A percentile compares a stretch with the other conserved stretches of the same genome.
Evolutionary conservation across 805 yeast species (phyloP).

Genomic region (Nakazawaea anatomiae): DNA sequence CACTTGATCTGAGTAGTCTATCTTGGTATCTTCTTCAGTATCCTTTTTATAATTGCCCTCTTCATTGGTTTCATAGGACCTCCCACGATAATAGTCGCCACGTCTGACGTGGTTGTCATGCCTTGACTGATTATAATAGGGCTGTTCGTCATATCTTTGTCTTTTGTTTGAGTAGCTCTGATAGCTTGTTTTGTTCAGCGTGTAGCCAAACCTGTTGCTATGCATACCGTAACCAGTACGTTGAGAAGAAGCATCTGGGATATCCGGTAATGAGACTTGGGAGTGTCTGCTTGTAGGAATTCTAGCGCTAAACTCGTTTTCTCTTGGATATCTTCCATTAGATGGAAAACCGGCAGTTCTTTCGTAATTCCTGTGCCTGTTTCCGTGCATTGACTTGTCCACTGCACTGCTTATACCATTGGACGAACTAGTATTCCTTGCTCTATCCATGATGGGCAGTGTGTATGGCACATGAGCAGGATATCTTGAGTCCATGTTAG

Average conservation of each 20-base stretch:
- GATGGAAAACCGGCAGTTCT: neutral
- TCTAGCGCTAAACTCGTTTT: neutral
- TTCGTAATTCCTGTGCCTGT: neutral
- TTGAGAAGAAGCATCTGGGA: neutral
- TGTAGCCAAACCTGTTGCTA: neutral
- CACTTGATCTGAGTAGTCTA: constrained; percentile 4
- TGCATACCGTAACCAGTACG: neutral
- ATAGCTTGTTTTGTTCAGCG: neutral
- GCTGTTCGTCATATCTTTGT: neutral
- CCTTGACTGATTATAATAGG: neutral
- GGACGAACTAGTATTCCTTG: neutral
- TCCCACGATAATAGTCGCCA: neutral
- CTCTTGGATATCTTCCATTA: neutral
- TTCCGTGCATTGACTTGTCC: neutral
- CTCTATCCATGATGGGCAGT: neutral
- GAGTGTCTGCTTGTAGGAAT: neutral
- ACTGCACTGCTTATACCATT: neutral
- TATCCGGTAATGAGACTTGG: neutral
- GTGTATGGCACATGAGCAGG: neutral
- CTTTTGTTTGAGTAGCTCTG: neutral
- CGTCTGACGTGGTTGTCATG: neutral
- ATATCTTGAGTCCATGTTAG: neutral
- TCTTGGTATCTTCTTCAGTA: neutral
- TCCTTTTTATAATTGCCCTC: neutral
- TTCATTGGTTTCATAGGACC: neutral